phyloP scores from a whole-genome alignment of 2,329 filamentous ascomycete species.

The Pseudogymnoascus sp. region DNA sequence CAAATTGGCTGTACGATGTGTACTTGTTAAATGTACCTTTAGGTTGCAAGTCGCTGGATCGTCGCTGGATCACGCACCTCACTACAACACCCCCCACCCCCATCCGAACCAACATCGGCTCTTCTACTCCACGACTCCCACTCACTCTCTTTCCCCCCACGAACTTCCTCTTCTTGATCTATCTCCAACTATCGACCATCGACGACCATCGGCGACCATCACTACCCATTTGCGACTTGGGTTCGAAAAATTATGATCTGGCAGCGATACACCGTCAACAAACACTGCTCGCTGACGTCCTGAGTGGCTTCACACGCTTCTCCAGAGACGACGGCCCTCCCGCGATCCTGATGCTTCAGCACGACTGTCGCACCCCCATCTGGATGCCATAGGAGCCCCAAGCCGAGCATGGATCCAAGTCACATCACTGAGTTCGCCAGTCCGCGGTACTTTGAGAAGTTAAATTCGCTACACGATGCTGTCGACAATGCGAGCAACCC shows the following conservation, averaged over 20 bases:
- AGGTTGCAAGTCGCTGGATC: neutral
- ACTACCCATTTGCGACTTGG: neutral
- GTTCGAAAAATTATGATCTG: neutral
- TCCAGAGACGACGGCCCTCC: neutral
- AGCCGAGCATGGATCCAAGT: constrained; percentile 46
- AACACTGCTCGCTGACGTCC: neutral
- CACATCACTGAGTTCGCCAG: constrained; percentile 60
- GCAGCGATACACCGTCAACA: neutral
- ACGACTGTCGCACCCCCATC: constrained; percentile 6
- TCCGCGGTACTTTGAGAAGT: constrained; percentile 53
- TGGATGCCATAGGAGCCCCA: constrained; percentile 24
- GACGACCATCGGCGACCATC: neutral
- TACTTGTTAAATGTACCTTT: neutral
- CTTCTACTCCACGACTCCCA: constrained; percentile 1
- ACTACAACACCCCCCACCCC: neutral
- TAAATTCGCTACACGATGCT: constrained; percentile 44
- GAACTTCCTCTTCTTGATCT: neutral
- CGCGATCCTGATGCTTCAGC: neutral
- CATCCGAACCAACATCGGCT: neutral
- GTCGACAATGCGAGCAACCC: constrained; percentile 34
- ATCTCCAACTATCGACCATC: neutral
- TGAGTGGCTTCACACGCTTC: neutral
- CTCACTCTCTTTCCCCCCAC: neutral
- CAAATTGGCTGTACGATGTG: neutral
- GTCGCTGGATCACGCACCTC: neutral